Evolutionary conservation across 1,284 basidiomycete genomes (phyloP), one percentile per base, ranked within the genome.

Genomic region (Schizophyllum commune): DNA sequence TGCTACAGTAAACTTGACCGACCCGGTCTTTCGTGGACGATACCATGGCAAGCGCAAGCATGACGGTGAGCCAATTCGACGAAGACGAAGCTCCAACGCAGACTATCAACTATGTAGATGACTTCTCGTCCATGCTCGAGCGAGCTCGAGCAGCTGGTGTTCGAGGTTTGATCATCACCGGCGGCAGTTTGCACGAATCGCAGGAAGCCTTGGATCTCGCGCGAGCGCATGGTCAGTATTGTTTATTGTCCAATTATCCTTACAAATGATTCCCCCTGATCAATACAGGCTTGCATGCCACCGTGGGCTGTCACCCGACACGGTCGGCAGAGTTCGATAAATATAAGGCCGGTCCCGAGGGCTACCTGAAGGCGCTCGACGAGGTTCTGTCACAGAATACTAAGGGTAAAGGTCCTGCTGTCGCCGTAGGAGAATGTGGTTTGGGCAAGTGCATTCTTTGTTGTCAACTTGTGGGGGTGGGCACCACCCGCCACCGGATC

Each of bases 351-450:
- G 88, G 91, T 0, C 81, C 83, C 1, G 80, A 81, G 0, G 86
- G 76, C 2, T 96, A 94, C 69, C 72, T 94, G 6, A 64, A 74
- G 13, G 83, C 79, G 11, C 74, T 94, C 20, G 84, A 86, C 63
- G 69, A 76, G 13, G 68, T 92, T 1, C 82, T 93, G 22, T 71
- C 70, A 17, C 67, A 72, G n/a, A 81, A 89, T 72, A 70, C 84
- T 15, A 76, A 75, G 5, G 83, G 83, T 0, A 76, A 73, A 62
- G 85, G 84, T 32, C 77, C 86, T 58, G 83, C 85, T 17, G 86
- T 93, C 7, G 91, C 91, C 0, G 74, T 96, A 1, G 94, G 94
- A 17, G 94, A 96, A 75, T 92, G 93, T 66, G 94, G 94, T 9
- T 75, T 96, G 47, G 90, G 90, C 91, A 65, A 58, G 0, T 53